phyloP scores from a whole-genome alignment of 305 asterid genomes.

The Ajuga reptans region DNA sequence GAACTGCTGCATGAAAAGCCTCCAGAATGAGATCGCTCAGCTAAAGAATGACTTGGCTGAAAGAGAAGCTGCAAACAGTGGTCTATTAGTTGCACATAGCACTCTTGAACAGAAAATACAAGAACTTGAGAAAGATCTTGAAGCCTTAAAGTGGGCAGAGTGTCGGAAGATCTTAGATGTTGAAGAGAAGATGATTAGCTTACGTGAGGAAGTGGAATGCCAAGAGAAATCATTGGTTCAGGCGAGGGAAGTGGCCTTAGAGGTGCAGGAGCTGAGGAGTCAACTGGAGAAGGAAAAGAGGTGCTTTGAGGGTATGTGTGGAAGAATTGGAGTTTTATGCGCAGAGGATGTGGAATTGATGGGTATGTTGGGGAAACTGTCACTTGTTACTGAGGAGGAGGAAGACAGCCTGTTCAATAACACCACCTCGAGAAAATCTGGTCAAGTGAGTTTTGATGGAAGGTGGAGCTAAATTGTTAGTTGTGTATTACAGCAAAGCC shows the following conservation, averaged over 20 bases:
- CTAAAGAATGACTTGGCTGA: constrained; percentile 28
- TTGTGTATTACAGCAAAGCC: not conserved
- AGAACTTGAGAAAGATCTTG: constrained; percentile 30
- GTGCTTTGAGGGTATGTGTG: constrained; percentile 28
- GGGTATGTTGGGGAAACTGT: constrained; percentile 28
- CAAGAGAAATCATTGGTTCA: constrained; percentile 23
- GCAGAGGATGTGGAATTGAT: constrained; percentile 33
- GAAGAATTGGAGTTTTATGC: constrained; percentile 28
- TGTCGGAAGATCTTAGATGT: constrained; percentile 24
- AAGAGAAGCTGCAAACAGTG: constrained; percentile 21
- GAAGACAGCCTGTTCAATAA: constrained; percentile 9
- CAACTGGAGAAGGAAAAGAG: constrained; percentile 27
- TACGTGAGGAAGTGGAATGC: constrained; percentile 26
- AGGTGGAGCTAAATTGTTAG: constrained; percentile 40
- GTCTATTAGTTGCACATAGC: constrained; percentile 21
- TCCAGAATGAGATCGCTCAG: constrained; percentile 28
- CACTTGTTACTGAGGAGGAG: constrained; percentile 25
- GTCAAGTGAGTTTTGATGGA: constrained; percentile 22
- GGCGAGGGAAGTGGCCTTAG: constrained; percentile 25
- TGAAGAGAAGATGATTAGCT: constrained; percentile 22
- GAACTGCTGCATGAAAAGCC: constrained; percentile 25
- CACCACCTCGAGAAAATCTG: constrained; percentile 27
- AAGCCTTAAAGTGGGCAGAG: constrained; percentile 31
- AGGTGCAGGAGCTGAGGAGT: constrained; percentile 25
- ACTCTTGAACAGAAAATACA: constrained; percentile 25